A percentile compares a stretch with the other conserved stretches of the same genome.
Evolutionary conservation across 2,329 filamentous ascomycete species (phyloP).

Genomic region (Blumeriella jaapii): DNA sequence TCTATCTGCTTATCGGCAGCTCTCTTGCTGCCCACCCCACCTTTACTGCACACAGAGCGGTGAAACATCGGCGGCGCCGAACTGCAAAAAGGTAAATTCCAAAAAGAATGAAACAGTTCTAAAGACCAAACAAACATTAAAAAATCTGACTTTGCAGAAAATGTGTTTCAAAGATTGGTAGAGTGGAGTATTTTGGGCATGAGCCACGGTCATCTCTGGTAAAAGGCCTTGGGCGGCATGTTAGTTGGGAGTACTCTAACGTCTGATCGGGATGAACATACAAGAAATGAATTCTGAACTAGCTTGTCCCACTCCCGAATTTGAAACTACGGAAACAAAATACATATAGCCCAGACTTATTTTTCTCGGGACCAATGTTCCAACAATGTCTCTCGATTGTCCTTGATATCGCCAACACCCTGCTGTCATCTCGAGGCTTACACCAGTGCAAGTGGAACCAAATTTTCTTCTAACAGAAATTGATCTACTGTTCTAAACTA

Average conservation of each 20-base stretch:
- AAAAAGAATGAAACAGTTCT: conserved; percentile 6
- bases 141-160: conserved; percentile 23
- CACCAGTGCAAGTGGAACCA: too few species aligned
- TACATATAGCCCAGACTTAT: conserved; percentile 17
- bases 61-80: too few species aligned
- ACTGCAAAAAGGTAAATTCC: too few species aligned
- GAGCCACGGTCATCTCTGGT: conserved; percentile 30
- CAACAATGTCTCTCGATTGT: too few species aligned
- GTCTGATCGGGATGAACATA: conserved; percentile 2
- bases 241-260: conserved; percentile 6
- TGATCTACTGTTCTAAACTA: too few species aligned
- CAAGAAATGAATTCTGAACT: conserved; percentile 30
- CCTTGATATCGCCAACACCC: too few species aligned
- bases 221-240: conserved; percentile 23
- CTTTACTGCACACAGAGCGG: too few species aligned
- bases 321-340: conserved; percentile 2
- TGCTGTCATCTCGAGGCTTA: too few species aligned
- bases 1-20: too few species aligned
- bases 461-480: too few species aligned
- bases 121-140: conserved; percentile 10
- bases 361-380: too few species aligned
- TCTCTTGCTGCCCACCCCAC: too few species aligned
- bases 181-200: conserved; percentile 41
- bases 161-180: conserved; percentile 38
- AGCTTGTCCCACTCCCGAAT: conserved; percentile 27